These are phyloP conservation scores for Mixia osmundae DNA, from an alignment of 1,284 basidiomycete species.

Conservation along the genomic window DNA sequence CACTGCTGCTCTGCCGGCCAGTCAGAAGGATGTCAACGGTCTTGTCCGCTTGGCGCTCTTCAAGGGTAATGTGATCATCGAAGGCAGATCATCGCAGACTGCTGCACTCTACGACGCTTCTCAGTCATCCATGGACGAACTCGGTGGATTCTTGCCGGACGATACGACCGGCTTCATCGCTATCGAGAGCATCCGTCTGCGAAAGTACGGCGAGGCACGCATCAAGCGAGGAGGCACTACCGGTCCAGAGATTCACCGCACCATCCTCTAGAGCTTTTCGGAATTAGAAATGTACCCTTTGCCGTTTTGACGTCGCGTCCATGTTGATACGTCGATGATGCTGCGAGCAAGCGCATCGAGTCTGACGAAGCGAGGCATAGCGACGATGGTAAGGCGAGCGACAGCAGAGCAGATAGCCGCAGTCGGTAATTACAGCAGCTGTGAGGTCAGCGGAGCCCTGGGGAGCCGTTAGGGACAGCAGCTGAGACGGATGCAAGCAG, in stretches of 20 bases:
- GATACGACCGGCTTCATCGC: conserved; percentile 82
- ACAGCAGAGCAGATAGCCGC: conserved; percentile 1
- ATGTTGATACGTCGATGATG: no score
- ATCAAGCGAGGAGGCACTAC: conserved; percentile 7
- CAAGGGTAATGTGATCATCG: conserved; percentile 88
- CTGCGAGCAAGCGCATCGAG: no score
- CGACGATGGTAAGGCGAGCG: background rate
- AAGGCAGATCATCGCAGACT: conserved; percentile 59
- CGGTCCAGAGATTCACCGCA: conserved; percentile 8
- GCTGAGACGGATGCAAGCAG: conserved; percentile 27
- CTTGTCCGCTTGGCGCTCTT: conserved; percentile 71
- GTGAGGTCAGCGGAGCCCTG: no score
- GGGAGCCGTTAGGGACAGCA: no score
- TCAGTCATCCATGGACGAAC: conserved; percentile 97
- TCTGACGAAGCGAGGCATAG: no score
- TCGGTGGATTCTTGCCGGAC: conserved; percentile 86
- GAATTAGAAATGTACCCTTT: no score
- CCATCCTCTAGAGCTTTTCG: no score
- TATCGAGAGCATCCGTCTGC: conserved; percentile 84
- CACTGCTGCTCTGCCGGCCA: conserved; percentile 63
- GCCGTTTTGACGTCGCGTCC: no score
- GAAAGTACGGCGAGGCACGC: conserved; percentile 41
- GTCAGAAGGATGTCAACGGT: conserved; percentile 91
- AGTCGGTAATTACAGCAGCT: no score
- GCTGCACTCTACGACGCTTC: conserved; percentile 76